Evolutionary conservation across 768 basidiomycete species (phyloP).

Genomic region (Strobilomyces confusus): DNA sequence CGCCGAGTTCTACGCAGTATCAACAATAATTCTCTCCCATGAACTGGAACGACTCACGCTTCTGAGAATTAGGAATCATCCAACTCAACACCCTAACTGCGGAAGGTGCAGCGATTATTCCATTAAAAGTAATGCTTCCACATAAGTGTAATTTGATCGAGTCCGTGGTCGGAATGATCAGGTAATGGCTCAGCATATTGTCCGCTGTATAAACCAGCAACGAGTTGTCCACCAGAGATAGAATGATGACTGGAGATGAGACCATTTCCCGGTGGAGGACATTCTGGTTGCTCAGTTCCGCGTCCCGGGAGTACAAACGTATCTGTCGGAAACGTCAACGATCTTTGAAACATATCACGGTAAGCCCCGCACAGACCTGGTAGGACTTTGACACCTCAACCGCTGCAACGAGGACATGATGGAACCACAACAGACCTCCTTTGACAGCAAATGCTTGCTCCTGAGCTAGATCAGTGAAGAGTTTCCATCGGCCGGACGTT

Average conservation of each 20-base stretch:
- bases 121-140: conserved; percentile 91
- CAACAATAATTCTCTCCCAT: conserved; percentile 2
- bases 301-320: conserved; percentile 90
- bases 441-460: conserved; percentile 84
- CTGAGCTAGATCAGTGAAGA: conserved; percentile 75
- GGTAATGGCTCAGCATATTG: conserved; percentile 89
- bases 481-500: conserved; percentile 92
- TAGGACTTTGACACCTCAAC: conserved; percentile 78
- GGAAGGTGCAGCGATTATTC: conserved; percentile 79
- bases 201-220: conserved; percentile 91
- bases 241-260: conserved; percentile 72
- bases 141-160: conserved; percentile 85
- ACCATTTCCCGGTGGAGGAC: conserved; percentile 79
- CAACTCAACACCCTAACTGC: conserved; percentile 91
- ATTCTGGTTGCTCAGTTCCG: conserved; percentile 78
- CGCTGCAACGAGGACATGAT: conserved; percentile 89
- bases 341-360: not conserved
- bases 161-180: conserved; percentile 81
- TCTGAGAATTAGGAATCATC: conserved; percentile 93
- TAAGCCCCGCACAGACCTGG: conserved; percentile 47
- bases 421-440: conserved; percentile 95
- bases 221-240: conserved; percentile 93
- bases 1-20: conserved; percentile 72
- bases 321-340: conserved; percentile 47
- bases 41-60: conserved; percentile 54